phyloP scores from a whole-genome alignment of 179 eudicot genomes.

The Drosera spatulata region DNA sequence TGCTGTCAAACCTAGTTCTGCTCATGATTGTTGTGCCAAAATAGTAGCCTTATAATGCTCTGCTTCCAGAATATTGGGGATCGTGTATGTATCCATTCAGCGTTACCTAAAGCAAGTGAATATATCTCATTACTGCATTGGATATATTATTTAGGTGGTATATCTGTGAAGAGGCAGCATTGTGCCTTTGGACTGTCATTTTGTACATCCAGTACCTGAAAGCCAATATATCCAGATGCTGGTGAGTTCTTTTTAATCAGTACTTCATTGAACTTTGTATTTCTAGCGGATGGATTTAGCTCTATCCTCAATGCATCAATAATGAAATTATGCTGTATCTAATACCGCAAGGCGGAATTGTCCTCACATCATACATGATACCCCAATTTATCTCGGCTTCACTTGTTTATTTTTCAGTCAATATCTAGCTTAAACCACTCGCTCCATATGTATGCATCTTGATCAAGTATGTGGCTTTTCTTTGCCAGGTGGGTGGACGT shows the following conservation, averaged over 20 bases:
- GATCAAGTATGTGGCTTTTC: neutral
- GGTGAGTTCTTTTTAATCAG: constrained; percentile 30
- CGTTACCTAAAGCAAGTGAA: too few species aligned
- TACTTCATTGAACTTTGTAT: neutral
- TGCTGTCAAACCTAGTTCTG: neutral
- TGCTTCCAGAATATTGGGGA: too few species aligned
- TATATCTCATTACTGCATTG: neutral
- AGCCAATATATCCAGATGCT: constrained; percentile 48
- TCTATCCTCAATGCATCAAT: neutral
- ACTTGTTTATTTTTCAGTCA: neutral
- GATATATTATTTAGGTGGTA: constrained; percentile 63
- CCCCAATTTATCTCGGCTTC: too few species aligned
- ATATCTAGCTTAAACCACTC: neutral
- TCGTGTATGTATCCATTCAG: too few species aligned
- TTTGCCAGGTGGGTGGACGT: constrained; percentile 78
- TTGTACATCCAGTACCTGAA: constrained; percentile 63
- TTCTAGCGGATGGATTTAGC: neutral
- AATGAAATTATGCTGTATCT: too few species aligned
- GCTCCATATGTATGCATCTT: neutral
- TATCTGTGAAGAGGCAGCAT: constrained; percentile 67
- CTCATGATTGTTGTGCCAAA: neutral
- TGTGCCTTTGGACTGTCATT: constrained; percentile 78
- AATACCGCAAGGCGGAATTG: too few species aligned
- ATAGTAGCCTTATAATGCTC: too few species aligned
- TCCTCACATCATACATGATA: too few species aligned